Base-by-base conservation (phyloP, 2,329 filamentous ascomycete species). In the Ascomycota sp. region DNA sequence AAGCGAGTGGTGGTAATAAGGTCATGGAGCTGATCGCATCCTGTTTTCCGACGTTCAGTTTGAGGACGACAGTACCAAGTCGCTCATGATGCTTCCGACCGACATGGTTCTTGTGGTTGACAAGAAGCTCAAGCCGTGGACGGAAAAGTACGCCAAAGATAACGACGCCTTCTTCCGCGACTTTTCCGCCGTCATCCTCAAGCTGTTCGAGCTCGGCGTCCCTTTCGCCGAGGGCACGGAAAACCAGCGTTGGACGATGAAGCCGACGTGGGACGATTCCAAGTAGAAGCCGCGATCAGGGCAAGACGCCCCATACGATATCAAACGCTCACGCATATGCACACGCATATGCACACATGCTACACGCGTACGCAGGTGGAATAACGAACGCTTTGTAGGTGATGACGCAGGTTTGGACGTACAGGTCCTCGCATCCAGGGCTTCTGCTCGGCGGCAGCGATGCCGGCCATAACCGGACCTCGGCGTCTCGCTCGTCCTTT, bases 31-130 rank as follows among this genome's bases (percentile, higher is more conserved):
- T n/a, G n/a, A n/a, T n/a, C n/a, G n/a, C n/a, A n/a, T n/a, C n/a
- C n/a, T n/a, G n/a, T n/a, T n/a, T n/a, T n/a, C n/a, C n/a, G 7
- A 7, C 21, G 5, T 34, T 86, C 34, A 91, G 67, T 86, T 76
- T 51, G 75, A 92, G 59, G 85, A 95, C 59, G 78, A 79, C 60
- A 69, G 63, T 47, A 81, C 75, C 46, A 85, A 92, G 69, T 65
- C 66, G 25, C 61, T 95, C 44, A 95, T 98, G 89, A 95, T 98
- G 86, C 63, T 98, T 53, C 89, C 89, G 31, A 78, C 82, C 39
- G 86, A 98, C 48, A 73, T 91, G 57, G 77, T 76, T 33, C 63
- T 95, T 33, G 59, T 92, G 47, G 69, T 85, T 59, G 86, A 95
- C 59, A 86, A 86, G 68, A 63, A 63, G 40, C 91, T 95, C 65